phyloP scores from a whole-genome alignment of 2,329 filamentous ascomycete species.

The Phialophora chinensis region DNA sequence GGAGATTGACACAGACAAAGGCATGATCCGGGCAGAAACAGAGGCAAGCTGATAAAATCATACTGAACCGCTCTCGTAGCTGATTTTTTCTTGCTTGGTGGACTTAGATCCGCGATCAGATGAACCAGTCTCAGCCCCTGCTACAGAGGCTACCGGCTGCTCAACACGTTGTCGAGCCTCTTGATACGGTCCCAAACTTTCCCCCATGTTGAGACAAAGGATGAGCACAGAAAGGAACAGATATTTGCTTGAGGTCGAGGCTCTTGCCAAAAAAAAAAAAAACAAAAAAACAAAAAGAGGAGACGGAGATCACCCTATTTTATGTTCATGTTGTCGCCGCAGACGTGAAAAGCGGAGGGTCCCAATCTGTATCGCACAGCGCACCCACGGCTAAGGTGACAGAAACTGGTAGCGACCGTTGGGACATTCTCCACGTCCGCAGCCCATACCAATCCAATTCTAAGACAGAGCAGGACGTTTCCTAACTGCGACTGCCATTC shows the following conservation, averaged over 20 bases:
- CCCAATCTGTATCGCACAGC: background rate
- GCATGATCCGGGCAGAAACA: conserved; percentile 3
- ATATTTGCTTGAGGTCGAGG: background rate
- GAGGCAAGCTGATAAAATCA: background rate
- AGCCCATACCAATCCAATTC: background rate
- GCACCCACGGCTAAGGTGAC: background rate
- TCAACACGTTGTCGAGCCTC: background rate
- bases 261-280: background rate
- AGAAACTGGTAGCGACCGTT: background rate
- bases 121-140: background rate
- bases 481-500: background rate
- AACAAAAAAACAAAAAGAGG: background rate
- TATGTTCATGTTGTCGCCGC: background rate
- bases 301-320: background rate
- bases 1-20: background rate
- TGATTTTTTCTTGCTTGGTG: background rate
- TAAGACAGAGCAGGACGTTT: background rate
- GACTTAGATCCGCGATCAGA: background rate
- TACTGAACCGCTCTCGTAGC: background rate
- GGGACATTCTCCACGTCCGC: background rate
- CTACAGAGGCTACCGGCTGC: background rate
- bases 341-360: background rate
- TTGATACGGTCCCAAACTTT: background rate
- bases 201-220: background rate
- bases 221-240: background rate